Percentiles rank a stretch among this genome's conserved stretches.
These are phyloP conservation scores for Brasenia schreberi DNA, from an alignment of 164 flowering plant genomes.

Conservation along the genomic window DNA sequence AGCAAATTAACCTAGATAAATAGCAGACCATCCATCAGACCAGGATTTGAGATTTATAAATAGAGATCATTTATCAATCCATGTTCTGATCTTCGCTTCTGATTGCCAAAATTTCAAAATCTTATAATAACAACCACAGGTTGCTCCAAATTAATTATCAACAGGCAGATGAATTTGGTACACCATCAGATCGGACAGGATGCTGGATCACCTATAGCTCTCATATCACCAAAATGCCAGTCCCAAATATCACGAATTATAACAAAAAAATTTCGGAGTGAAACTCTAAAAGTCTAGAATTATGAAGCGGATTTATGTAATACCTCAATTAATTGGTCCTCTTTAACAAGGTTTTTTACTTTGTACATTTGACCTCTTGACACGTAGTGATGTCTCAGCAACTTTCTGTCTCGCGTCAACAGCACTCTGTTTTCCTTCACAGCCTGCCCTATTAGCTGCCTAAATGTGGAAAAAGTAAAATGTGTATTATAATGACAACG, in stretches of 20 bases:
- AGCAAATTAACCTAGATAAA: too few species aligned
- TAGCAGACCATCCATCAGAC: too few species aligned
- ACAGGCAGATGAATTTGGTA: background rate
- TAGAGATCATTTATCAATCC: too few species aligned
- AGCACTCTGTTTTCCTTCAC: slow-evolving; percentile 75
- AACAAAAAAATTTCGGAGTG: background rate
- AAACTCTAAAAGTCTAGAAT: background rate
- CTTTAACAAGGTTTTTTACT: slow-evolving; percentile 76
- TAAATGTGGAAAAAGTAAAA: slow-evolving; percentile 9
- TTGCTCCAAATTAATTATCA: too few species aligned
- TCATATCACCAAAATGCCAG: background rate
- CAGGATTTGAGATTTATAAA: too few species aligned
- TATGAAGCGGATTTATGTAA: background rate
- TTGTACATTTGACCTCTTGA: slow-evolving; percentile 61
- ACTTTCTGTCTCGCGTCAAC: slow-evolving; percentile 82
- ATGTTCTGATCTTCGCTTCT: too few species aligned
- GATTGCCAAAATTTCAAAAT: too few species aligned
- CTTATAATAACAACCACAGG: too few species aligned
- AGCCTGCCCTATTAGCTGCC: slow-evolving; percentile 74
- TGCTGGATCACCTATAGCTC: background rate
- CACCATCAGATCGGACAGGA: background rate
- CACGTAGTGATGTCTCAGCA: slow-evolving; percentile 64
- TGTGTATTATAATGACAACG: too few species aligned
- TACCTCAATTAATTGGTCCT: slow-evolving; percentile 94
- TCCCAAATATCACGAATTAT: background rate